Evolutionary conservation across 2,329 filamentous ascomycete species (phyloP).

Genomic region (Diplodia scrobiculata): DNA sequence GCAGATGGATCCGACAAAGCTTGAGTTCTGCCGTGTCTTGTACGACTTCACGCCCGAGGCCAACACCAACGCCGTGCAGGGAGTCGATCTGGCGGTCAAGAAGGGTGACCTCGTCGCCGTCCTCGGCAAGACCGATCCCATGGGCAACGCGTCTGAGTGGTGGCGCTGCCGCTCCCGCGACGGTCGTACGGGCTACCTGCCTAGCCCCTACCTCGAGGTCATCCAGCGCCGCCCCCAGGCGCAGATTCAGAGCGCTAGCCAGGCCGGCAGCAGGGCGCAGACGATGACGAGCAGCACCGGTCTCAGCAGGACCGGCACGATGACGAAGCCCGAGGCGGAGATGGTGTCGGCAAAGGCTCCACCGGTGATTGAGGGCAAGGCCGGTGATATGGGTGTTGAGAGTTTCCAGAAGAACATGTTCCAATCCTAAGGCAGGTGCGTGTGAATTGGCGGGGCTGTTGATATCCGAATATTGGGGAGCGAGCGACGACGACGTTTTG

Average conservation of each 20-base stretch:
- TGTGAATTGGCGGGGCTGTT: background rate
- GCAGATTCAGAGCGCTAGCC: slow-evolving; percentile 49
- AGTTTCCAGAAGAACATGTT: slow-evolving; percentile 72
- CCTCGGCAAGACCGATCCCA: slow-evolving; percentile 85
- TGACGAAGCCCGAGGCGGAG: slow-evolving; percentile 37
- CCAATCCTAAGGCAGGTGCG: slow-evolving; percentile 50
- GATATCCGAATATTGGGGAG: background rate
- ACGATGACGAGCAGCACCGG: slow-evolving; percentile 54
- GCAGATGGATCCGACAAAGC: slow-evolving; percentile 76
- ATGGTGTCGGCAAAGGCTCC: slow-evolving; percentile 49
- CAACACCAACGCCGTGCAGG: slow-evolving; percentile 56
- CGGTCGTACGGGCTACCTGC: slow-evolving; percentile 87
- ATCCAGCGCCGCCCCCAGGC: slow-evolving; percentile 60
- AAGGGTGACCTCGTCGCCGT: slow-evolving; percentile 96
- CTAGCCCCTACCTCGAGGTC: slow-evolving; percentile 82
- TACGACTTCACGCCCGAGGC: slow-evolving; percentile 91
- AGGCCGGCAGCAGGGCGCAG: slow-evolving; percentile 53
- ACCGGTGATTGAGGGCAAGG: slow-evolving; percentile 58
- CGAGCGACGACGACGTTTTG: background rate
- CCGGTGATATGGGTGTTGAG: slow-evolving; percentile 66
- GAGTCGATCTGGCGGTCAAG: slow-evolving; percentile 85
- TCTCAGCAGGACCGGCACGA: slow-evolving; percentile 47
- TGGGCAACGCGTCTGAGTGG: slow-evolving; percentile 92
- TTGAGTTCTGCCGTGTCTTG: slow-evolving; percentile 92
- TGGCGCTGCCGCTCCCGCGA: slow-evolving; percentile 93